Evolutionary conservation across 768 basidiomycete species (phyloP), one percentile per base, ranked within the genome.

Genomic region (Tylopilus vinaceipallidus): DNA sequence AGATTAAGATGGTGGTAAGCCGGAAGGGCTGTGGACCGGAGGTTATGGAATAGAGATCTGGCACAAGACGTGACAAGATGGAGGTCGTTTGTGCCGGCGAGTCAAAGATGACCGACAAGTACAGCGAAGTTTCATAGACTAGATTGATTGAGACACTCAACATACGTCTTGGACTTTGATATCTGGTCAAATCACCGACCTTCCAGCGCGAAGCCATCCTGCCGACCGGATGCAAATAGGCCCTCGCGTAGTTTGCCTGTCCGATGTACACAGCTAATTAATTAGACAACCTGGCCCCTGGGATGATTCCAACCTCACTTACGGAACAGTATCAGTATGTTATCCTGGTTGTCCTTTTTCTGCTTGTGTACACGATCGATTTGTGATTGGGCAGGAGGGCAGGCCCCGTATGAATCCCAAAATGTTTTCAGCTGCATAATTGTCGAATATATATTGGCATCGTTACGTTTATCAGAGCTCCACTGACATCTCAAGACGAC

Each of bases 161-260:
- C 16, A 27, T 26, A 45, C 12, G 44, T 29, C 3, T 20, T n/a
- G 29, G 6, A 44, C 3, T n/a, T n/a, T n/a, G n/a, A 29, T 29
- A n/a, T 22, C 20, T 23, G 35, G 23, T 10, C 10, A 24, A 45
- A 16, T 19, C 26, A 47, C 73, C 34, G 49, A 86, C 88, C 88
- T 80, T 89, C 84, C 12, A 83, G 46, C 2, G 84, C 76, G 58
- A 91, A 88, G 3, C 45, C 50, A 61, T 88, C 88, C 17, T 51
- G 71, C 49, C 88, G 75, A 24, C 70, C 70, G 2, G 83, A 79
- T 0, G 88, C 79, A 7, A 76, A 73, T 3, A 90, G 71, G 0
- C 88, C 88, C 66, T 91, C 88, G 42, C 88, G 75, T 7, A 91
- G 71, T 62, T 90, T 91, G 36, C 88, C 88, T 91, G 49, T 2